Evolutionary conservation across 2,329 filamentous ascomycete species (phyloP), one percentile per base, ranked within the genome.

Genomic region (Fusarium tricinctum): DNA sequence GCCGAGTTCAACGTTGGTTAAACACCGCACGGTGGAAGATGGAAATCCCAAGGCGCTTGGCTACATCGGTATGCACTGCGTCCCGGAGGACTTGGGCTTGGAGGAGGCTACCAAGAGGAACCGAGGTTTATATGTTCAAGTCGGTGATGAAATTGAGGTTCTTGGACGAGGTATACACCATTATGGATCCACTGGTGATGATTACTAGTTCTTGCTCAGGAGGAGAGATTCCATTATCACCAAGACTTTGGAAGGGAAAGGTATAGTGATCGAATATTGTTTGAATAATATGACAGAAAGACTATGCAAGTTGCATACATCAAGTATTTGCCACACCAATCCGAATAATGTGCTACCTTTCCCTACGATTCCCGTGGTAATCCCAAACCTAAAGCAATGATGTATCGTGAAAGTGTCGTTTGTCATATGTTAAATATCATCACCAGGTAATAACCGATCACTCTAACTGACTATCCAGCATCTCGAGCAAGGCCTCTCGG

Each of bases 41-140:
- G 74, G 74, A 3, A 76, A 76, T 12, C 68, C 66, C 0, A 68
- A 47, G 14, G 74, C 74, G 17, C 52, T 76, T 19, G 75, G 75
- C 0, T 76, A 76, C 20, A 28, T 76, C 15, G 75, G 75, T 4
- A 75, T 76, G 72, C 75, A 76, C 38, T 74, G 73, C n/a, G 75
- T 76, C 2, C 75, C 75, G 0, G 75, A 76, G 10, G 70, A 74
- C 8, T 43, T 54, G 6, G 56, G 63, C 7, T 13, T 75, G 12
- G 38, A 47, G 0, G 58, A 69, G 10, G 69, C 64, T 26, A 15
- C 17, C 6, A 42, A 43, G 3, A 51, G 49, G n/a, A n/a, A 32
- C 3, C 47, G 13, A 2, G 49, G 50, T 0, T 12, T 75, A 5
- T 68, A 66, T 17, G 58, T 76, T 13, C 40, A 68, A 9, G 74